Percentiles rank a stretch among this genome's conserved stretches.
Evolutionary conservation across 2,329 filamentous ascomycete genomes (phyloP).

Genomic region (Xylaria sp.): DNA sequence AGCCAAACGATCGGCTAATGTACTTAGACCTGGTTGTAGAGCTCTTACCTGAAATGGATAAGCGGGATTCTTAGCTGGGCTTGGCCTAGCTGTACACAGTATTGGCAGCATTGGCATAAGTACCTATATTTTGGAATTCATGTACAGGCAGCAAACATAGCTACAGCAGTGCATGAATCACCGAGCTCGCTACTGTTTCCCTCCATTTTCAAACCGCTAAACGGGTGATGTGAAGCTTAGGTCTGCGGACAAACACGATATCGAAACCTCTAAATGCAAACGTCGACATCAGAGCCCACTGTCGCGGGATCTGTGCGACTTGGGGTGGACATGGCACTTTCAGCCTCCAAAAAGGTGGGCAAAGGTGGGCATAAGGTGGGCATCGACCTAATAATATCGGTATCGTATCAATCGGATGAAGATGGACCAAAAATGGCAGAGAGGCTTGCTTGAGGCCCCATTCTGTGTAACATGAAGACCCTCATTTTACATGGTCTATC

Average conservation of each 20-base stretch:
- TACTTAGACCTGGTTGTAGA: constrained; percentile 14
- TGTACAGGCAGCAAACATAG: neutral
- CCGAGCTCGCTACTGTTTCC: constrained; percentile 9
- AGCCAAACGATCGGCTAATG: constrained; percentile 27
- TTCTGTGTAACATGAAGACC: constrained; percentile 47
- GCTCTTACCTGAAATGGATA: constrained; percentile 15
- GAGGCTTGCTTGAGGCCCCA: constrained; percentile 44
- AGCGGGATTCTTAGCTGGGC: neutral
- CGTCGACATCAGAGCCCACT: constrained; percentile 36
- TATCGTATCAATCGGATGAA: constrained; percentile 35
- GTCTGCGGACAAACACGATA: constrained; percentile 1
- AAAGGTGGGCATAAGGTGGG: constrained; percentile 38
- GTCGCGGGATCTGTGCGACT: constrained; percentile 47
- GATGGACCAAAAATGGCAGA: constrained; percentile 34
- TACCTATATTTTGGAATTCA: neutral
- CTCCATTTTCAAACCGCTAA: neutral
- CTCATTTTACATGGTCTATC: constrained; percentile 45
- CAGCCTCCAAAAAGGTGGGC: constrained; percentile 42
- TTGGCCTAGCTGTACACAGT: constrained; percentile 15
- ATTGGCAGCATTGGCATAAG: neutral
- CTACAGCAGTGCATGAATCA: neutral
- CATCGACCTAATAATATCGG: constrained; percentile 37
- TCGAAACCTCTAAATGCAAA: constrained; percentile 3
- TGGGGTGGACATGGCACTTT: constrained; percentile 46
- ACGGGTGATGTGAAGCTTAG: neutral